Conservation (phyloP, 1,284 basidiomycete genomes). For the Ceraceosorus guamensis region DNA sequence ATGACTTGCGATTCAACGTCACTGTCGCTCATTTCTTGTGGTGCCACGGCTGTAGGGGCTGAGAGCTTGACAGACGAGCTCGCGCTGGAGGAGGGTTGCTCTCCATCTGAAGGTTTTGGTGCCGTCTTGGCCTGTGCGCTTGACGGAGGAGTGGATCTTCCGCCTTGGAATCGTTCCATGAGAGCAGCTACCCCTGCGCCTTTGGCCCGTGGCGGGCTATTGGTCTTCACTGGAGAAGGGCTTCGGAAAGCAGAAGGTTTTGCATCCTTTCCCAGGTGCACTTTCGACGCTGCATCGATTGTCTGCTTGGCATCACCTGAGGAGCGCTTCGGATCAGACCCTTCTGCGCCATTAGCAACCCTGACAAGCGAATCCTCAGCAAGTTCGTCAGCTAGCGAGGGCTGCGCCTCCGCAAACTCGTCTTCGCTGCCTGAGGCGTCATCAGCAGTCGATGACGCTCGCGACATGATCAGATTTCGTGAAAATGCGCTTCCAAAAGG, state of each 20-base stretch:
- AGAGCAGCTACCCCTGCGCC: conserved; percentile 5
- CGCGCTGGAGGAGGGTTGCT: background rate
- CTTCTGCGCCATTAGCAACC: background rate
- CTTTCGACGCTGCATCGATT: background rate
- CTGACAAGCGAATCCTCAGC: background rate
- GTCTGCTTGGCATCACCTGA: background rate
- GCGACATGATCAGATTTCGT: too few species aligned
- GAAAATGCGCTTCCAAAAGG: too few species aligned
- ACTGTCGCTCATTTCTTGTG: conserved; percentile 5
- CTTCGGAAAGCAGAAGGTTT: background rate
- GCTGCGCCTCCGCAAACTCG: too few species aligned
- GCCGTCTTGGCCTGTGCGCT: background rate
- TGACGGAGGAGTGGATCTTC: background rate
- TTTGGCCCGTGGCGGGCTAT: background rate
- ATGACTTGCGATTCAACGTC: background rate
- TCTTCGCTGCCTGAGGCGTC: too few species aligned
- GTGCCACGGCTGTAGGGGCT: too few species aligned
- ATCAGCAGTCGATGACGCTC: too few species aligned
- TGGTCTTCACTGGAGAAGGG: background rate
- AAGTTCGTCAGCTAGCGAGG: too few species aligned
- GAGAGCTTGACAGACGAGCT: too few species aligned
- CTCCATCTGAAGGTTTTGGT: conserved; percentile 2
- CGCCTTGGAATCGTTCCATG: background rate
- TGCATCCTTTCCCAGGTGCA: background rate
- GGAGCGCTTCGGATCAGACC: background rate